A percentile compares a stretch with the other conserved stretches of the same genome.
Conservation (phyloP, 257 asterid genomes). For the Lycium barbarum region DNA sequence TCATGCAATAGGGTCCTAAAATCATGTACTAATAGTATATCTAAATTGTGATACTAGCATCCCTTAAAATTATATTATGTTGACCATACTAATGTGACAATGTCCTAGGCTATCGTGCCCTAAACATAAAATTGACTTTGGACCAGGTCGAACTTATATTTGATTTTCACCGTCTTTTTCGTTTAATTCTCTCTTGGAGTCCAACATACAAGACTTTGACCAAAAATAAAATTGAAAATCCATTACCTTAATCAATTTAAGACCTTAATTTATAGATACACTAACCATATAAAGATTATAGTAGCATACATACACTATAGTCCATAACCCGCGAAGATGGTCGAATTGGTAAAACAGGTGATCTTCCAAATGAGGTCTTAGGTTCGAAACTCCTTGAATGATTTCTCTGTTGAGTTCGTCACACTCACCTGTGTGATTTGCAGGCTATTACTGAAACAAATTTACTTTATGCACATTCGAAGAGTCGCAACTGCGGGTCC, state of each 20-base stretch:
- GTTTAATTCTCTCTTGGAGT: neutral
- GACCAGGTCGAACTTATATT: neutral
- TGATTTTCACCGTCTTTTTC: neutral
- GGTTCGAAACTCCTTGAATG: too few relatives aligned
- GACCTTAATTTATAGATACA: neutral
- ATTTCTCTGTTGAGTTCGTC: too few relatives aligned
- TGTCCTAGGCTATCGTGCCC: neutral
- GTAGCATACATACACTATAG: too few relatives aligned
- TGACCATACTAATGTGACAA: slow-evolving; percentile 10
- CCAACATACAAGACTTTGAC: slow-evolving; percentile 4
- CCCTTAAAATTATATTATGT: slow-evolving; percentile 11
- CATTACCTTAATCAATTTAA: neutral
- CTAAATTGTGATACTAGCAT: neutral
- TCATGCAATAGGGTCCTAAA: slow-evolving; percentile 13
- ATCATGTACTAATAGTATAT: neutral
- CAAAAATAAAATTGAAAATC: neutral
- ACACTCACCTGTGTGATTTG: too few relatives aligned
- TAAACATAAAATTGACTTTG: slow-evolving; percentile 12
- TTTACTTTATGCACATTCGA: too few relatives aligned
- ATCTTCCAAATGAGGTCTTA: too few relatives aligned
- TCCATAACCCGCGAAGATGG: too few relatives aligned
- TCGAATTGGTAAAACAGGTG: too few relatives aligned
- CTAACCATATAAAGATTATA: too few relatives aligned
- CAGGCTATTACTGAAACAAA: too few relatives aligned
- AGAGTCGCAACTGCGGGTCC: too few relatives aligned